These are phyloP conservation scores for Aegilops longissima DNA, from an alignment of 176 grass and related monocot genomes.

Conservation along the genomic window DNA sequence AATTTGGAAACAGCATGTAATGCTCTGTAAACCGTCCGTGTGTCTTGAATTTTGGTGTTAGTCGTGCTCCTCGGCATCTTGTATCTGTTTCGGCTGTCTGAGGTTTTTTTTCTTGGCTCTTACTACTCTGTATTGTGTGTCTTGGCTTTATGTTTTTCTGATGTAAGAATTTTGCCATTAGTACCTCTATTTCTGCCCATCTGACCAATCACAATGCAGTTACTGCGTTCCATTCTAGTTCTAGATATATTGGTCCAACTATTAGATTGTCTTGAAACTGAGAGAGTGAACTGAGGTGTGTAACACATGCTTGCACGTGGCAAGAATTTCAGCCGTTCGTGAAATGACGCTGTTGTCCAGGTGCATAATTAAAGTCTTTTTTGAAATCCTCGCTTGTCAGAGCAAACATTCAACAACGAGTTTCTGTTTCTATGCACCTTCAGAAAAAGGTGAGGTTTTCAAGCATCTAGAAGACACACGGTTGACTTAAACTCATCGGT, in stretches of 20 bases:
- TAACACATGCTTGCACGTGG: neutral
- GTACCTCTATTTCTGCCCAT: no score
- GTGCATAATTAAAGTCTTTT: neutral
- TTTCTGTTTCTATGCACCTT: neutral
- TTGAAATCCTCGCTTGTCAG: neutral
- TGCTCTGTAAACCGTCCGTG: no score
- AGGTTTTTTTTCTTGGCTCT: no score
- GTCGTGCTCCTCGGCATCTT: no score
- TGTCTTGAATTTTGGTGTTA: no score
- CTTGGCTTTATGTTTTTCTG: no score
- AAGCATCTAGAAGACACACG: slow-evolving; percentile 11
- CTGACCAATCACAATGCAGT: no score
- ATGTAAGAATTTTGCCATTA: no score
- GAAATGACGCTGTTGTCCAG: neutral
- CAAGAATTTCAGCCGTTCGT: neutral
- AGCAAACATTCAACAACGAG: neutral
- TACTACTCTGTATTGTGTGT: no score
- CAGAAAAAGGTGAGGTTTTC: neutral
- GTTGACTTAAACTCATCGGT: neutral
- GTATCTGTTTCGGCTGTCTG: no score
- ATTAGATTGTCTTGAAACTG: neutral
- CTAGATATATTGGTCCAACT: neutral
- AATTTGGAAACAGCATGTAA: no score
- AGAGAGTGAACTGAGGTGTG: neutral
- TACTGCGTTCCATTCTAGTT: no score